Evolutionary conservation across 2,329 filamentous ascomycete species (phyloP).

Genomic region (Bipolaris victoriae): DNA sequence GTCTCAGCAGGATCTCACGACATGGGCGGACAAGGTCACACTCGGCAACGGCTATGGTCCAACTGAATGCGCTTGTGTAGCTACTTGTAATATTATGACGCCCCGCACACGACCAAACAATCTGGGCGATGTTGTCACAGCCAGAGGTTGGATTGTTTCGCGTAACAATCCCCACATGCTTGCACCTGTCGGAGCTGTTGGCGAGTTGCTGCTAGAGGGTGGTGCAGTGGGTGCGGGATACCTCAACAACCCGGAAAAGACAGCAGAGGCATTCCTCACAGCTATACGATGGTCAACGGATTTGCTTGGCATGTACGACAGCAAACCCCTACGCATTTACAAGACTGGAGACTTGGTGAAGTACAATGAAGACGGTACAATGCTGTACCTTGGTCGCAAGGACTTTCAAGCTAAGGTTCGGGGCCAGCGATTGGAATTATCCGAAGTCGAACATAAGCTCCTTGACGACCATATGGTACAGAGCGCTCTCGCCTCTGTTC

Average conservation of each 20-base stretch:
- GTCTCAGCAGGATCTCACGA: conserved; percentile 41
- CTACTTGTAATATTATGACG: conserved; percentile 43
- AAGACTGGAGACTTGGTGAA: conserved; percentile 48
- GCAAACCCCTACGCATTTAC: conserved; percentile 29
- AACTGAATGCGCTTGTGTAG: conserved; percentile 46
- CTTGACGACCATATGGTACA: conserved; percentile 36
- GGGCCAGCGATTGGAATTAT: conserved; percentile 54
- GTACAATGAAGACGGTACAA: conserved; percentile 45
- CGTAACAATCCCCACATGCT: conserved; percentile 44
- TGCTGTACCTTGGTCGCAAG: conserved; percentile 43
- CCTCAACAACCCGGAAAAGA: conserved; percentile 42
- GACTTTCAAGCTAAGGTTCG: conserved; percentile 49
- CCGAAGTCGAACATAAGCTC: conserved; percentile 55
- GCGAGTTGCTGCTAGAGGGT: conserved; percentile 53
- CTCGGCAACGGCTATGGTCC: conserved; percentile 52
- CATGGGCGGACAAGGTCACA: conserved; percentile 45
- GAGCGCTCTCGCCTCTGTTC: conserved; percentile 39
- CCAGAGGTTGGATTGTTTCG: conserved; percentile 48
- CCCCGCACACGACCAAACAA: conserved; percentile 40
- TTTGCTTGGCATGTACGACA: conserved; percentile 2
- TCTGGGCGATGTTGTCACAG: conserved; percentile 43
- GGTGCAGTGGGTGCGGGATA: conserved; percentile 40
- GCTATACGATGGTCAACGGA: conserved; percentile 30
- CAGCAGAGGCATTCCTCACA: conserved; percentile 31
- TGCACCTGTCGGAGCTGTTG: conserved; percentile 48